A percentile compares a stretch with the other conserved stretches of the same genome.
These are phyloP conservation scores for Hyaloscypha hepaticicola DNA, from an alignment of 495 filamentous ascomycete genomes.

Conservation along the genomic window DNA sequence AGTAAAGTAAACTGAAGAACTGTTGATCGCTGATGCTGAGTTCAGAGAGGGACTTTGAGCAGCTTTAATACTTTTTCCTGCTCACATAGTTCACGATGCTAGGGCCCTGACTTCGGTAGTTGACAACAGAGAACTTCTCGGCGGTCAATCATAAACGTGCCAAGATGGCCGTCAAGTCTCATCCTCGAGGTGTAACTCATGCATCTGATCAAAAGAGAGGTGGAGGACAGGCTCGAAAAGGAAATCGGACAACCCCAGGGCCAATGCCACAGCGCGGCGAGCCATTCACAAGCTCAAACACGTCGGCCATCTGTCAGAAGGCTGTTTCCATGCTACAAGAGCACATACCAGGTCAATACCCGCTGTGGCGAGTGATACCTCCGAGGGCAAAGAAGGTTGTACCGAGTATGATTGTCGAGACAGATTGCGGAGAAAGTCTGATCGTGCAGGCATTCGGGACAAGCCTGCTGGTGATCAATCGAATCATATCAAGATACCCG, in stretches of 20 bases:
- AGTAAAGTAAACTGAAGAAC: constrained; percentile 26
- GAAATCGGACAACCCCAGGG: background rate
- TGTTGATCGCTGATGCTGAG: constrained; percentile 30
- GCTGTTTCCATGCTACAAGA: constrained; percentile 6
- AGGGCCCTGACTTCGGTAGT: background rate
- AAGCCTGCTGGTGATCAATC: constrained; percentile 2
- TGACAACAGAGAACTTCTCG: background rate
- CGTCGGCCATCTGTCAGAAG: constrained; percentile 12
- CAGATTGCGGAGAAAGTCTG: constrained; percentile 23
- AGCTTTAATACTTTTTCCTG: constrained; percentile 27
- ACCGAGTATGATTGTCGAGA: constrained; percentile 21
- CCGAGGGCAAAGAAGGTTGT: constrained; percentile 7
- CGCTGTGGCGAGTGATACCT: background rate
- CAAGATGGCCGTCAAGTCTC: constrained; percentile 1
- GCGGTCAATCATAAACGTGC: constrained; percentile 5
- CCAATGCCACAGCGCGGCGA: background rate
- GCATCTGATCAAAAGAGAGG: background rate
- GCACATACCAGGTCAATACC: background rate
- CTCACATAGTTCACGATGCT: constrained; percentile 8
- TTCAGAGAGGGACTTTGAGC: constrained; percentile 25
- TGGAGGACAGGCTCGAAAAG: background rate
- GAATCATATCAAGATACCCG: constrained; percentile 15
- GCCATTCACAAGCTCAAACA: constrained; percentile 12
- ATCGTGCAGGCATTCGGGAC: background rate
- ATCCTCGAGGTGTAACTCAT: background rate